These are phyloP conservation scores for Spergularia bocconei DNA, from an alignment of 148 eudicot species.

Conservation along the genomic window DNA sequence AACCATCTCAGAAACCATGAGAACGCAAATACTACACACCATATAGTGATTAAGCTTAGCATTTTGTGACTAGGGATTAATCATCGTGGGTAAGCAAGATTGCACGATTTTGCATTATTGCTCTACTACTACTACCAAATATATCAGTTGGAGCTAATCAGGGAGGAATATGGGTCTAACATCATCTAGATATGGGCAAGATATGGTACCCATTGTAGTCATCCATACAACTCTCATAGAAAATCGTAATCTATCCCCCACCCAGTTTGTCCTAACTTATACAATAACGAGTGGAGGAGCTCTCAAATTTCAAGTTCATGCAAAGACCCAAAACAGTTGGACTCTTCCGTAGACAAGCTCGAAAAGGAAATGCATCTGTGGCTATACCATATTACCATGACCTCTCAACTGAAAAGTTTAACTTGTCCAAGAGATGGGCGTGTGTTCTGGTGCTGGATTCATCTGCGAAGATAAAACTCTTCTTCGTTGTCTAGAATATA, in stretches of 20 bases:
- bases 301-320: background rate
- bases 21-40: too few relatives aligned
- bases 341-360: background rate
- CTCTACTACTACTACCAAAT: background rate
- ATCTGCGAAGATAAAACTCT: background rate
- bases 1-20: too few relatives aligned
- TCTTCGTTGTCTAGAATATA: too few relatives aligned
- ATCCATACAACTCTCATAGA: background rate
- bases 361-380: background rate
- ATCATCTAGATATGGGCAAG: background rate
- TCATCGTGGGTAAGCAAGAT: too few relatives aligned
- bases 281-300: background rate
- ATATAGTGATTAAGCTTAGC: too few relatives aligned
- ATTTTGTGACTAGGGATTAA: too few relatives aligned
- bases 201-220: background rate
- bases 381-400: background rate
- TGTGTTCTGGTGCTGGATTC: background rate
- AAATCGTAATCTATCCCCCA: background rate
- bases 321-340: background rate
- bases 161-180: background rate
- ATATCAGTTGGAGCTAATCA: background rate
- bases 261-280: background rate
- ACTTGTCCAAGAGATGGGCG: background rate
- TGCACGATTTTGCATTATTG: background rate
- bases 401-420: background rate